Evolutionary conservation across 2,329 filamentous ascomycete species (phyloP).

Genomic region (Cladosporium sp.): DNA sequence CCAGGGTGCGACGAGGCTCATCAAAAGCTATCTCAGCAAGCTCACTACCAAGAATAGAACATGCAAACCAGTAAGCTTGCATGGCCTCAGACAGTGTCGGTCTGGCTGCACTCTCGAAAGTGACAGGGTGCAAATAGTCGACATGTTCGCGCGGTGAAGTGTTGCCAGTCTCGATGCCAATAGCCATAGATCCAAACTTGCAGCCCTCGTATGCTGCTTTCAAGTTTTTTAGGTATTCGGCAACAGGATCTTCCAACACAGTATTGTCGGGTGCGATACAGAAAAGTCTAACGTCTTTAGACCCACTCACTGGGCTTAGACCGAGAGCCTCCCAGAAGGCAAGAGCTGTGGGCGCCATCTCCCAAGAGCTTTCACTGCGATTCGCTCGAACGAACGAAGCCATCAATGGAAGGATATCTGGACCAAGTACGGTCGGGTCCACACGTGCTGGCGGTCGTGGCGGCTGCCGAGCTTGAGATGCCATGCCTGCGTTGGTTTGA

Average conservation of each 20-base stretch:
- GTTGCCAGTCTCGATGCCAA: background rate
- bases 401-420: constrained; percentile 52
- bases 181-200: constrained; percentile 59
- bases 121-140: background rate
- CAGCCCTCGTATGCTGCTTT: constrained; percentile 72
- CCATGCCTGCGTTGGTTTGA: constrained; percentile 23
- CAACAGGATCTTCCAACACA: constrained; percentile 62
- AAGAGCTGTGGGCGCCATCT: constrained; percentile 72
- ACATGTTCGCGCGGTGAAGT: background rate
- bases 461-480: constrained; percentile 28
- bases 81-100: background rate
- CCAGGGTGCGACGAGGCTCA: constrained; percentile 55
- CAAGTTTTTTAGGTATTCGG: constrained; percentile 67
- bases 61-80: constrained; percentile 12
- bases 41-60: constrained; percentile 3
- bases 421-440: constrained; percentile 33
- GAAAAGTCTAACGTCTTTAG: constrained; percentile 70
- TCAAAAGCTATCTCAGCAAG: constrained; percentile 29
- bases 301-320: constrained; percentile 68
- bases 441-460: constrained; percentile 36
- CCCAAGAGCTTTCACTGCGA: constrained; percentile 68
- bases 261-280: constrained; percentile 70
- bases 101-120: background rate
- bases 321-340: constrained; percentile 82
- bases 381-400: constrained; percentile 75